Conservation (phyloP, 257 asterid species). For the Ophiorrhiza pumila region DNA sequence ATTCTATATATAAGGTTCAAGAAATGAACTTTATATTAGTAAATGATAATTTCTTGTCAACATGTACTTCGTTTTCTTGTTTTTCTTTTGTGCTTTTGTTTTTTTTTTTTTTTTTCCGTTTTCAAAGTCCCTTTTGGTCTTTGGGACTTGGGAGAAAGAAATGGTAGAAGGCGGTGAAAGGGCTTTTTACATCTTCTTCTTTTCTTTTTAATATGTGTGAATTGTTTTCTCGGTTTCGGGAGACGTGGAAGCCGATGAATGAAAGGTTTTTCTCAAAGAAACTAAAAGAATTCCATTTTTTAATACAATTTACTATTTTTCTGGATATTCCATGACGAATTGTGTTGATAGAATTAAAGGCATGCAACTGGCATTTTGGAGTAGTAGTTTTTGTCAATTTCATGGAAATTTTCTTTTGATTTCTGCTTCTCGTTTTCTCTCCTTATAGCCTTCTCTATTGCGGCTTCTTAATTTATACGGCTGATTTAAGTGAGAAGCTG, state of each 20-base stretch:
- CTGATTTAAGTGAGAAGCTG: background rate
- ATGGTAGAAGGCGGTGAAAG: background rate
- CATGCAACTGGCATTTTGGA: background rate
- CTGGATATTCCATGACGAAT: no score
- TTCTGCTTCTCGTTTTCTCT: background rate
- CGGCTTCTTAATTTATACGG: background rate
- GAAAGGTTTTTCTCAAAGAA: slow-evolving; percentile 1
- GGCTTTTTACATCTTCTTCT: background rate
- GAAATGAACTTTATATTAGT: background rate
- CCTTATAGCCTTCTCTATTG: background rate
- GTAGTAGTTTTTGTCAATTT: background rate
- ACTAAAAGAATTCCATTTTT: no score
- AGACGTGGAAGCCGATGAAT: background rate
- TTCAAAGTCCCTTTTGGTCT: background rate
- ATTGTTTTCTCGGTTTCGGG: background rate
- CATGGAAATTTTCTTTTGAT: background rate
- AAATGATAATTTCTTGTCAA: background rate
- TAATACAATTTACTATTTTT: no score
- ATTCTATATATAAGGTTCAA: background rate
- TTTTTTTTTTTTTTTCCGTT: background rate
- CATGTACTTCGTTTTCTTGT: no score
- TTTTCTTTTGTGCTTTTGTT: background rate
- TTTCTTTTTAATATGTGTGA: no score
- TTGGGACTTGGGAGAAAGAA: background rate
- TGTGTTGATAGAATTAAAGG: no score